Evolutionary conservation across 805 yeast genomes (phyloP), one percentile per base, ranked within the genome.

Genomic region (Saturnispora galanensis): DNA sequence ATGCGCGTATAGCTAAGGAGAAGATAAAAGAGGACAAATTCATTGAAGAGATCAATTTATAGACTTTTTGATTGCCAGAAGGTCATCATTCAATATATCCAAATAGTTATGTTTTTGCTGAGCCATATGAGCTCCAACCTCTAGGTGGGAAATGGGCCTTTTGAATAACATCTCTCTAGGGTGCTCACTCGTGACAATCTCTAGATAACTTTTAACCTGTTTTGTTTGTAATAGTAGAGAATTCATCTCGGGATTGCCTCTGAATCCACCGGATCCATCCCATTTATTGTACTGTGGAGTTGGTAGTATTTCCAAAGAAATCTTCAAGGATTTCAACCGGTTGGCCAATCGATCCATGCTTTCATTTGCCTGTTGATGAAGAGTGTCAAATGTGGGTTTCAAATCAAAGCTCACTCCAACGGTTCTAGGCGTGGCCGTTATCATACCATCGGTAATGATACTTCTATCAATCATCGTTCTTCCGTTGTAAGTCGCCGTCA

Each of bases 401-500:
- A 31, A 26, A 7, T 44, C 10, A 39, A 53, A 58, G 9, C 52
- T 49, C 46, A 60, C 58, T 28, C 54, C 44, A 3, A 59, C 63
- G 17, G 50, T 59, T 39, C 51, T 56, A 12, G 35, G 36, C 12
- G 51, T 44, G 4, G 33, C 43, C 13, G 55, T 58, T 30, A 15
- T 28, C n/a, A 31, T 43, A 16, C 54, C 57, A 29, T 54, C 62
- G 0, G 63, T 54, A 2, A 51, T 43, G 11, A 59, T 50, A 46
- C 56, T 57, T 10, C 68, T 59, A 51, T 67, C 72, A 12, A 65
- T 59, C 41, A 65, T 62, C 18, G 60, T 50, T 17, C 53, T 53
- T 26, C 66, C 70, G 33, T 67, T 68, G 49, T 67, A 67, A 17
- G 67, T 70, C 11, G 71, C 55, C 10, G 65, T 65, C n/a, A 71